Percentiles rank a stretch among this genome's conserved stretches.
Evolutionary conservation across 495 filamentous ascomycete species (phyloP).

Genomic region (Penicillium longicatenatum): DNA sequence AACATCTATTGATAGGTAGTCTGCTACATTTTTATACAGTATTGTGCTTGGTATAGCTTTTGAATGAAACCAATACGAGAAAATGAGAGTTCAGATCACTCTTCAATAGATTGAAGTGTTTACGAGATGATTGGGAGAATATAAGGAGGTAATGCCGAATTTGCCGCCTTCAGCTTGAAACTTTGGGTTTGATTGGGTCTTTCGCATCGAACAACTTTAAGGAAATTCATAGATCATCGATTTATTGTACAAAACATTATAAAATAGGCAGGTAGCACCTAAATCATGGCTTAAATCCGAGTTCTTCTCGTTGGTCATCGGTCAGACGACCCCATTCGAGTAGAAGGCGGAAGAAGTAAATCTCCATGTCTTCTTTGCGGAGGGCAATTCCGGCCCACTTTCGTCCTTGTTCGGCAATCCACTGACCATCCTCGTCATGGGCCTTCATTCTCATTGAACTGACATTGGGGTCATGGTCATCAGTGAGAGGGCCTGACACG

Average conservation of each 20-base stretch:
- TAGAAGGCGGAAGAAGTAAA: constrained; percentile 77
- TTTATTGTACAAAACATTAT: constrained; percentile 1
- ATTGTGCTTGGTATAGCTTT: neutral
- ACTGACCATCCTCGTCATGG: constrained; percentile 52
- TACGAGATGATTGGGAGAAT: no score
- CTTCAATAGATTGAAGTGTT: no score
- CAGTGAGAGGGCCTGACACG: constrained; percentile 17
- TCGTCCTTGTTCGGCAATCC: constrained; percentile 68
- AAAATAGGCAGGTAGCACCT: neutral
- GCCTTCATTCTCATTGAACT: constrained; percentile 28
- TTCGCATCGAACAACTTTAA: neutral
- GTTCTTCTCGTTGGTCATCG: constrained; percentile 60
- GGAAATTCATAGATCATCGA: neutral
- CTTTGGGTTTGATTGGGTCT: neutral
- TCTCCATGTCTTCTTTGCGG: constrained; percentile 78
- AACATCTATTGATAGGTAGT: neutral
- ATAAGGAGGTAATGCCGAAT: no score
- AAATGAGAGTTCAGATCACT: neutral
- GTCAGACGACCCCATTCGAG: constrained; percentile 73
- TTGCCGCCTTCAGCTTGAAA: no score
- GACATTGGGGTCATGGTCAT: constrained; percentile 7
- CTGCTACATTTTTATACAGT: no score
- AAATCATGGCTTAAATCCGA: constrained; percentile 47
- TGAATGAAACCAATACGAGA: neutral
- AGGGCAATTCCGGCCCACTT: constrained; percentile 67